Evolutionary conservation across 805 yeast genomes (phyloP).

Genomic region (Maudiozyma saulgeensis): DNA sequence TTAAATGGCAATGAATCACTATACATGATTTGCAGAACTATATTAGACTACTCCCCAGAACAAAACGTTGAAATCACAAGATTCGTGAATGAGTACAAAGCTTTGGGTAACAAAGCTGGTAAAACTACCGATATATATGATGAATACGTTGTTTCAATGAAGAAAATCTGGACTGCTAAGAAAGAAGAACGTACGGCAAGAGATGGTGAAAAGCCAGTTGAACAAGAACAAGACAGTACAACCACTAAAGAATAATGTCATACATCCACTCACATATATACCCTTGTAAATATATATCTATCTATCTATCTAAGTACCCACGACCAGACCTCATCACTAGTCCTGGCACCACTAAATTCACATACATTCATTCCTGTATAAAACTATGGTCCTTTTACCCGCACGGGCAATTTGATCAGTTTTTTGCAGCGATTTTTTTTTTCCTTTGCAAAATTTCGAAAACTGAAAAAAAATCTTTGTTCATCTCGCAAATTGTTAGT

Average conservation of each 20-base stretch:
- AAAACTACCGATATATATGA: constrained; percentile 11
- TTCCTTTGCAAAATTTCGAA: not conserved
- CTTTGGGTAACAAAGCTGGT: not conserved
- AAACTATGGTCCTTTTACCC: not conserved
- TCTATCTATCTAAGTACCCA: not conserved
- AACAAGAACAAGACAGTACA: not conserved
- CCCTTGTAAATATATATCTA: not conserved
- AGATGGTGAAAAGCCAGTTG: not conserved
- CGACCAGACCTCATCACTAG: not conserved
- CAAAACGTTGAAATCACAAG: not conserved
- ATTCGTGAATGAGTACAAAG: not conserved
- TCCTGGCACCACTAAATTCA: not conserved
- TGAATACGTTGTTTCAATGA: constrained; percentile 4
- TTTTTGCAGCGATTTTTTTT: not conserved
- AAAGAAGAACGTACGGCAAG: not conserved
- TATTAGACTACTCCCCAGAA: not conserved
- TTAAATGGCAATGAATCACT: not conserved
- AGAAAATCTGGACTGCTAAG: constrained; percentile 1
- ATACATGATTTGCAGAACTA: constrained; percentile 2
- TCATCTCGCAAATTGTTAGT: too few relatives aligned
- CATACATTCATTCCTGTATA: not conserved
- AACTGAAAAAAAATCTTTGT: not conserved
- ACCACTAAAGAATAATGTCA: not conserved
- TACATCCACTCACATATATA: not conserved
- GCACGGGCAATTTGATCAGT: not conserved